Evolutionary conservation across 2,329 filamentous ascomycete species (phyloP).

Genomic region (Pseudofabraea citricarpa): DNA sequence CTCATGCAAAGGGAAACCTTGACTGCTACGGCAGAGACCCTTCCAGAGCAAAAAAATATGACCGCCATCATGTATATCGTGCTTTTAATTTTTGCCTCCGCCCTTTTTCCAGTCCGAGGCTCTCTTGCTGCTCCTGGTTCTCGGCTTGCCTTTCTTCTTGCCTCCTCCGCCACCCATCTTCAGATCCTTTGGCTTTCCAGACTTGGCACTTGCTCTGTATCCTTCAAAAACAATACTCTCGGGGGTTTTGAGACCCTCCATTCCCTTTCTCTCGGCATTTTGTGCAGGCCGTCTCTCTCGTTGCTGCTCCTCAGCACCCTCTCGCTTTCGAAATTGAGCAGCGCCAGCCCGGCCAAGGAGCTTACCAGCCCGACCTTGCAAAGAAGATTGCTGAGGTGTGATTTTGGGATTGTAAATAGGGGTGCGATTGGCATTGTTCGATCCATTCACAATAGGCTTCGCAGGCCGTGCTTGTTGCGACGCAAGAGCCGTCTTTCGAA

Average conservation of each 20-base stretch:
- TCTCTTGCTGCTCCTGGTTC: slow-evolving; percentile 28
- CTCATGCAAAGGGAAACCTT: no score
- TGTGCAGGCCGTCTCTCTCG: slow-evolving; percentile 1
- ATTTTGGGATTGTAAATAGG: slow-evolving; percentile 62
- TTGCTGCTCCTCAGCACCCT: slow-evolving; percentile 17
- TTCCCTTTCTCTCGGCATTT: slow-evolving; percentile 7
- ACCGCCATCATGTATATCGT: background rate
- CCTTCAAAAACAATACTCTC: slow-evolving; percentile 80
- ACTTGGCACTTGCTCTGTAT: slow-evolving; percentile 63
- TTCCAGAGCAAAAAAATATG: background rate
- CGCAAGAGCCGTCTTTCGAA: slow-evolving; percentile 32
- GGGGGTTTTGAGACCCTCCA: slow-evolving; percentile 46
- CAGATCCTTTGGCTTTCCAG: slow-evolving; percentile 58
- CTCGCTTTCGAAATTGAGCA: slow-evolving; percentile 26
- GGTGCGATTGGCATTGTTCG: slow-evolving; percentile 31
- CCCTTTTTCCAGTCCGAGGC: slow-evolving; percentile 32
- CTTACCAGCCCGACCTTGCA: slow-evolving; percentile 68
- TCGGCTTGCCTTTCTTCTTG: slow-evolving; percentile 40
- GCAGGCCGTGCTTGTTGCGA: slow-evolving; percentile 7
- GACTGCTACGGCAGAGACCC: background rate
- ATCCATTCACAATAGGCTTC: slow-evolving; percentile 11
- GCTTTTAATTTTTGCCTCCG: slow-evolving; percentile 27
- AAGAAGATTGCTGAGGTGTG: slow-evolving; percentile 64
- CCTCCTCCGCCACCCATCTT: slow-evolving; percentile 54
- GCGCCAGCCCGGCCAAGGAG: slow-evolving; percentile 68